A percentile compares a stretch with the other conserved stretches of the same genome.
Conservation (phyloP, 1,139 yeast genomes). For the Debaryomycetaceae sp. region DNA sequence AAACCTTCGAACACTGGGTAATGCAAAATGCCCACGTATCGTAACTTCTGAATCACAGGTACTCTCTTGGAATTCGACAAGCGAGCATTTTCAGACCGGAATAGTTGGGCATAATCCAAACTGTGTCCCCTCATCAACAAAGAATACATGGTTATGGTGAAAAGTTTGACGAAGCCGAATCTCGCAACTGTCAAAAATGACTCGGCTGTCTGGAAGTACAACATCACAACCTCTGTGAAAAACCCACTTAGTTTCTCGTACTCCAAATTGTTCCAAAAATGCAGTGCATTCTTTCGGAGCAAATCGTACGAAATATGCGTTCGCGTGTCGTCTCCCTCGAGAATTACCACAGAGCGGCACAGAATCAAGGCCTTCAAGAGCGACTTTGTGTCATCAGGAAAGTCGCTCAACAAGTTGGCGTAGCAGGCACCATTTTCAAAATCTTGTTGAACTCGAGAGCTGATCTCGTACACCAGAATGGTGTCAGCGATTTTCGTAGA, state of each 20-base stretch:
- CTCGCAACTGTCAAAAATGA: slow-evolving; percentile 32
- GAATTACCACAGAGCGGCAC: slow-evolving; percentile 11
- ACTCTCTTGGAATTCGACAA: neutral
- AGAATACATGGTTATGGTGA: slow-evolving; percentile 21
- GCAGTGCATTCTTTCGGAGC: too few relatives aligned
- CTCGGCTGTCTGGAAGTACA: slow-evolving; percentile 44
- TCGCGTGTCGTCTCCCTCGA: neutral
- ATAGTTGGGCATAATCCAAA: slow-evolving; percentile 1
- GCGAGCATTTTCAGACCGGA: slow-evolving; percentile 2
- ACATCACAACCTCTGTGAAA: slow-evolving; percentile 33
- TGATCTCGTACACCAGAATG: slow-evolving; percentile 51
- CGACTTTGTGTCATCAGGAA: slow-evolving; percentile 30
- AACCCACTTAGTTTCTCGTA: slow-evolving; percentile 27
- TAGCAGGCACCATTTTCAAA: slow-evolving; percentile 32
- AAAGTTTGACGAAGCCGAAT: slow-evolving; percentile 25
- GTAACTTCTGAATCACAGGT: slow-evolving; percentile 1
- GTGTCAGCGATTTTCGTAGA: slow-evolving; percentile 48
- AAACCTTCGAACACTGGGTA: slow-evolving; percentile 3
- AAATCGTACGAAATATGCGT: too few relatives aligned
- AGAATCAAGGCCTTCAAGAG: slow-evolving; percentile 38
- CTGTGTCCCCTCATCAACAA: slow-evolving; percentile 11
- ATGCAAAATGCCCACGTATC: neutral
- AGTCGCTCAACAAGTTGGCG: slow-evolving; percentile 27
- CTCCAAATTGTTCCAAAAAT: too few relatives aligned
- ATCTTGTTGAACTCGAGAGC: slow-evolving; percentile 48